phyloP scores from a whole-genome alignment of 1,284 basidiomycete genomes.

The Boletus chippewaensis region DNA sequence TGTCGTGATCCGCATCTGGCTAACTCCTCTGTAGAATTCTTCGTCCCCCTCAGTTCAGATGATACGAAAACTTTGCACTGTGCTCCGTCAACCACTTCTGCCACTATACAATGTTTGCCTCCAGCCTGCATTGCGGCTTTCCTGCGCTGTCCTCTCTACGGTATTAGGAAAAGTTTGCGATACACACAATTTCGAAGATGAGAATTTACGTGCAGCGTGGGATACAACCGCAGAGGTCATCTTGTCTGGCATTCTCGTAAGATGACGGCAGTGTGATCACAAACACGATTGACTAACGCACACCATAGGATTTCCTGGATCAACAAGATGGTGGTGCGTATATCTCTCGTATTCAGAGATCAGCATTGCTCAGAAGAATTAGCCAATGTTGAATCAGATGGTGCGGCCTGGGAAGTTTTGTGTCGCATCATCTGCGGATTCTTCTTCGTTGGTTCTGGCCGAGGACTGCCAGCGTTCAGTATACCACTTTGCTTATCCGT shows the following conservation, averaged over 20 bases:
- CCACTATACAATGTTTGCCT: slow-evolving; percentile 35
- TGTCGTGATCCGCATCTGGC: neutral
- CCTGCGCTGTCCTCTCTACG: slow-evolving; percentile 29
- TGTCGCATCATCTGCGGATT: slow-evolving; percentile 28
- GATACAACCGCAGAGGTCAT: slow-evolving; percentile 34
- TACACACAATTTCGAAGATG: slow-evolving; percentile 12
- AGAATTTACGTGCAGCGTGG: slow-evolving; percentile 28
- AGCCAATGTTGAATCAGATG: slow-evolving; percentile 16
- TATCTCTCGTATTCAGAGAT: neutral
- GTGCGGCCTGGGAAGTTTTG: slow-evolving; percentile 20
- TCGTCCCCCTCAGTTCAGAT: slow-evolving; percentile 29
- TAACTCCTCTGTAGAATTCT: slow-evolving; percentile 26
- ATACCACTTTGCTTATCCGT: slow-evolving; percentile 21
- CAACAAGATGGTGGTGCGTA: slow-evolving; percentile 19
- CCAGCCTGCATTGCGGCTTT: slow-evolving; percentile 30
- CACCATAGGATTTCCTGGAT: slow-evolving; percentile 29
- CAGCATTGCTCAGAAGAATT: neutral
- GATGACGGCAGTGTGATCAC: slow-evolving; percentile 7
- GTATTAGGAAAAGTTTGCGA: slow-evolving; percentile 31
- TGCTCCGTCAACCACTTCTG: slow-evolving; percentile 33
- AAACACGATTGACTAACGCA: slow-evolving; percentile 10
- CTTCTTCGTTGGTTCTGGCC: slow-evolving; percentile 26
- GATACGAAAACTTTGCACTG: slow-evolving; percentile 27
- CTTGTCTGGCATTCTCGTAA: slow-evolving; percentile 41
- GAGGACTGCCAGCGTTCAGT: slow-evolving; percentile 13